Evolutionary conservation across 495 filamentous ascomycete species (phyloP).

Genomic region (Tuber brumale): DNA sequence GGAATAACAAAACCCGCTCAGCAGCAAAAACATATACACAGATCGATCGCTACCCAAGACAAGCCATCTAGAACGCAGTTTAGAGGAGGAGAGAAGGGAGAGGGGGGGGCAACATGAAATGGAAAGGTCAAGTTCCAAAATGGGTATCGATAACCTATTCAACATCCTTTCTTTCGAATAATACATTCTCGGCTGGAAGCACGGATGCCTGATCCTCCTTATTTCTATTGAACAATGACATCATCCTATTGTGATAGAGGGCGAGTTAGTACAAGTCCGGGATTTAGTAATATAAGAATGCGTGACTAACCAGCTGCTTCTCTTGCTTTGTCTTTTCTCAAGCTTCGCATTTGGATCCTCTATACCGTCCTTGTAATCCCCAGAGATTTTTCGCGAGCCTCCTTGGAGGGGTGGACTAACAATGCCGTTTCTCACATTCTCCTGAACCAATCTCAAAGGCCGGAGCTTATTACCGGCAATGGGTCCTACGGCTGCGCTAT

Average conservation of each 20-base stretch:
- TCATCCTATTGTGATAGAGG: slow-evolving; percentile 24
- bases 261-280: slow-evolving; percentile 1
- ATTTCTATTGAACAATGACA: slow-evolving; percentile 32
- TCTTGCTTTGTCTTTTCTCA: slow-evolving; percentile 32
- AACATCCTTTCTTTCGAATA: slow-evolving; percentile 41
- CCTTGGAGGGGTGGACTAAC: slow-evolving; percentile 33
- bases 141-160: slow-evolving; percentile 25
- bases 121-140: neutral
- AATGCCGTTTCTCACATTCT: slow-evolving; percentile 43
- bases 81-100: neutral
- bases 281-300: neutral
- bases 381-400: slow-evolving; percentile 34
- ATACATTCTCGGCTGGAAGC: slow-evolving; percentile 31
- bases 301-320: slow-evolving; percentile 36
- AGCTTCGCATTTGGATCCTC: slow-evolving; percentile 33
- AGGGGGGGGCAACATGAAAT: neutral
- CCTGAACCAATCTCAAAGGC: slow-evolving; percentile 80
- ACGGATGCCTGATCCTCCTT: slow-evolving; percentile 29
- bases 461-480: slow-evolving; percentile 69
- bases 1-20: neutral
- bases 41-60: neutral
- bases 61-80: neutral
- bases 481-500: slow-evolving; percentile 55
- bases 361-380: slow-evolving; percentile 37
- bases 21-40: neutral